phyloP scores from a whole-genome alignment of 495 filamentous ascomycete species.

The Friedmanniomyces endolithicus region DNA sequence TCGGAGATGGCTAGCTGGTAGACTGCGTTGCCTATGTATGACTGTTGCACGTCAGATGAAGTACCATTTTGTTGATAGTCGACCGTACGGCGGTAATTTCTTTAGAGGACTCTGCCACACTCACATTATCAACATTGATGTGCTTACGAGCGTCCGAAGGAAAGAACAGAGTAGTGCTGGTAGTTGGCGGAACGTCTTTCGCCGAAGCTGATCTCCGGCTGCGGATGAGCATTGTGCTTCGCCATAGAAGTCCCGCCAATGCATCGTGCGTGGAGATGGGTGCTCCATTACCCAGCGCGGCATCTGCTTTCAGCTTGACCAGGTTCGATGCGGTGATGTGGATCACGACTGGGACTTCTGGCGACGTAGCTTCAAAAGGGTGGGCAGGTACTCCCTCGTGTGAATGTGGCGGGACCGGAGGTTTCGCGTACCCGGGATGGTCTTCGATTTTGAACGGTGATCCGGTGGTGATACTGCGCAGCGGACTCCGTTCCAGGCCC shows the following conservation, averaged over 20 bases:
- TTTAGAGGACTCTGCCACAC: too few relatives aligned
- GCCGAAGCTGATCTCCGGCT: neutral
- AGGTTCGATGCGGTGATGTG: neutral
- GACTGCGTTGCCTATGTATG: conserved; percentile 1
- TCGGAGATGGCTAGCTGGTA: neutral
- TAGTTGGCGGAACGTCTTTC: neutral
- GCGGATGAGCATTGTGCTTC: neutral
- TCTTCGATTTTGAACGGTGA: neutral
- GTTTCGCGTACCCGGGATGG: neutral
- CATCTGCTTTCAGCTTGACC: neutral
- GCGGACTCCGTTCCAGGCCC: neutral
- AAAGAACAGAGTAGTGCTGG: neutral
- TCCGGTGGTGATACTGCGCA: neutral
- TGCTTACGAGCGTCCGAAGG: conserved; percentile 1
- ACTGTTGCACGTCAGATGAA: neutral
- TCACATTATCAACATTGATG: neutral
- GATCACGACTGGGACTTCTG: neutral
- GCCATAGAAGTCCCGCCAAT: neutral
- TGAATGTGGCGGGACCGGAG: neutral
- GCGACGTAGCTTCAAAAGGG: neutral
- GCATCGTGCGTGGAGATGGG: conserved; percentile 4
- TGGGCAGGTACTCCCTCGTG: neutral
- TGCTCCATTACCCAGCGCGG: neutral
- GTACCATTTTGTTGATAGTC: neutral
- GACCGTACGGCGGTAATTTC: too few relatives aligned